Evolutionary conservation across 192 early-diverging fungal species (phyloP).

Genomic region (Podila clonocystis): DNA sequence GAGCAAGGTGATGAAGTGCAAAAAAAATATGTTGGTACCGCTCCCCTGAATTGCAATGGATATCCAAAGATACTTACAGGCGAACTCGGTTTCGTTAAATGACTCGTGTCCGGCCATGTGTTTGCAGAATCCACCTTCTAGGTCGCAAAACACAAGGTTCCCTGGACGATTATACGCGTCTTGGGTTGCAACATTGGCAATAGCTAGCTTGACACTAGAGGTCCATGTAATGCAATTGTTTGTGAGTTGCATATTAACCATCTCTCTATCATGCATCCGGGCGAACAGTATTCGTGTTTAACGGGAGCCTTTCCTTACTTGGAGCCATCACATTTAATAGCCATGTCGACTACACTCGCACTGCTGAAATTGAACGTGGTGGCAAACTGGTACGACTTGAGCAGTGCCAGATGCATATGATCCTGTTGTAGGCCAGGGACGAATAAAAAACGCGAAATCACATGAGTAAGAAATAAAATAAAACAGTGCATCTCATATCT

Average conservation of each 20-base stretch:
- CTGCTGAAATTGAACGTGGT: slow-evolving; percentile 32
- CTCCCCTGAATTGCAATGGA: not conserved
- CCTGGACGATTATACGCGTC: slow-evolving; percentile 40
- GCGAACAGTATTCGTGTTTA: not conserved
- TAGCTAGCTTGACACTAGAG: slow-evolving; percentile 21
- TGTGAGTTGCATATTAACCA: not conserved
- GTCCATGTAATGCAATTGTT: not conserved
- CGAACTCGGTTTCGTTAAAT: not conserved
- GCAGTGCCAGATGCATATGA: not conserved
- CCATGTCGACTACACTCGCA: slow-evolving; percentile 40
- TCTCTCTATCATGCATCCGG: no score
- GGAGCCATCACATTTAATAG: slow-evolving; percentile 23
- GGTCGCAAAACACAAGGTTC: slow-evolving; percentile 30
- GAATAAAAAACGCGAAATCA: not conserved
- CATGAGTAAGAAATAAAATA: not conserved
- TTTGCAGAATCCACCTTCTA: slow-evolving; percentile 4
- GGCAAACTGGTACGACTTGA: slow-evolving; percentile 11
- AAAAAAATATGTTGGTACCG: not conserved
- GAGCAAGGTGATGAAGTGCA: no score
- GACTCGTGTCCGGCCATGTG: slow-evolving; percentile 20
- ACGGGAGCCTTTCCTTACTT: not conserved
- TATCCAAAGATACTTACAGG: not conserved
- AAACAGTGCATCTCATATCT: not conserved
- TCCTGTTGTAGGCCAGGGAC: slow-evolving; percentile 2
- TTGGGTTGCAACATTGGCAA: slow-evolving; percentile 34